These are phyloP conservation scores for Russula compacta DNA, from an alignment of 768 basidiomycete genomes.

Conservation along the genomic window DNA sequence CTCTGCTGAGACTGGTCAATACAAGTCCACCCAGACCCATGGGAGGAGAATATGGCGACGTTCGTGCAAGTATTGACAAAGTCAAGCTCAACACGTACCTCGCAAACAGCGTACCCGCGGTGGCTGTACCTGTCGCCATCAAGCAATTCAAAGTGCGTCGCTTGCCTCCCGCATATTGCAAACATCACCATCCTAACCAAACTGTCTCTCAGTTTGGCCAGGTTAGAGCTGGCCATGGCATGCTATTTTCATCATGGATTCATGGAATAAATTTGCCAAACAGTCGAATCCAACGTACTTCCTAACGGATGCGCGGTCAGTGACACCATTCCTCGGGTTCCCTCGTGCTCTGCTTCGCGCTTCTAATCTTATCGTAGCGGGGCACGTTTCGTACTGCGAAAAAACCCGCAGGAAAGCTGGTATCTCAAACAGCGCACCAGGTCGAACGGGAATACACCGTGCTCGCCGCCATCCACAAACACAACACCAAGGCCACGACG, in stretches of 20 bases:
- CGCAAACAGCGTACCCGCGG: slow-evolving; percentile 39
- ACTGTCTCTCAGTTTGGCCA: slow-evolving; percentile 64
- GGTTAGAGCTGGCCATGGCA: slow-evolving; percentile 36
- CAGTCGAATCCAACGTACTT: slow-evolving; percentile 98
- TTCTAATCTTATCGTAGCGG: slow-evolving; percentile 26
- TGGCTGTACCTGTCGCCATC: slow-evolving; percentile 59
- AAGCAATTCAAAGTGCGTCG: slow-evolving; percentile 85
- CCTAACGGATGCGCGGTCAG: slow-evolving; percentile 66
- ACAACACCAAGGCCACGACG: slow-evolving; percentile 53
- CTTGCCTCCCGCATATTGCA: not conserved
- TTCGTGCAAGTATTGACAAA: slow-evolving; percentile 63
- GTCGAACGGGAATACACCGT: slow-evolving; percentile 89
- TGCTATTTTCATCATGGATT: not conserved
- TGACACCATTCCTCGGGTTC: slow-evolving; percentile 1
- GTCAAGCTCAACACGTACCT: slow-evolving; percentile 61
- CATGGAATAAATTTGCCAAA: not conserved
- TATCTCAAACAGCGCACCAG: slow-evolving; percentile 90
- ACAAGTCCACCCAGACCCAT: slow-evolving; percentile 33
- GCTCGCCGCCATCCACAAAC: slow-evolving; percentile 62
- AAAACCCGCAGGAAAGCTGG: slow-evolving; percentile 84
- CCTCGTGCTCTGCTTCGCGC: not conserved
- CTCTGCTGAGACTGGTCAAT: slow-evolving; percentile 11
- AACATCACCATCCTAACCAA: not conserved
- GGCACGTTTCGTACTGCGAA: slow-evolving; percentile 73
- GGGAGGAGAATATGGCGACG: slow-evolving; percentile 67